Evolutionary conservation across 441 rosid species (phyloP).

Genomic region (Gossypium laxum): DNA sequence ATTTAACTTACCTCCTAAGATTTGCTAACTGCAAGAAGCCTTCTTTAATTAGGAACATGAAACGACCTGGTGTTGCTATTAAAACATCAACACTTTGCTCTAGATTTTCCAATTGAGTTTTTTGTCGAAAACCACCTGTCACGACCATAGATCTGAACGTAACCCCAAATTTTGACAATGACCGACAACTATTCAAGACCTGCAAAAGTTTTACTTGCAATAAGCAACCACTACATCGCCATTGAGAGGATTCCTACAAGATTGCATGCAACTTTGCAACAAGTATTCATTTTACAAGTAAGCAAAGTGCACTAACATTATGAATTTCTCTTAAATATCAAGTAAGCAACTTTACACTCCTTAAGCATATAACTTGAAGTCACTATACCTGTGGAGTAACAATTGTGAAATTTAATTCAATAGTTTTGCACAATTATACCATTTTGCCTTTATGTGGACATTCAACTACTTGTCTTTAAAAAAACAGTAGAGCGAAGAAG

Average conservation of each 20-base stretch:
- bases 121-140: conserved; percentile 81
- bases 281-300: not conserved
- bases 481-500: not conserved
- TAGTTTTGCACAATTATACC: not conserved
- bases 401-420: not conserved
- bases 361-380: not conserved
- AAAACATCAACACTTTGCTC: conserved; percentile 69
- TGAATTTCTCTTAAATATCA: conserved; percentile 5
- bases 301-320: not conserved
- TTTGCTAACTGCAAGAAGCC: conserved; percentile 51
- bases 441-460: not conserved
- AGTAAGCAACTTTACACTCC: not conserved
- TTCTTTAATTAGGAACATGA: conserved; percentile 60
- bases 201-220: conserved; percentile 30
- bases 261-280: not conserved
- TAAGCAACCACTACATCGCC: conserved; percentile 17
- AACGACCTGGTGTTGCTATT: conserved; percentile 87
- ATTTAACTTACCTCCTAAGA: conserved; percentile 55
- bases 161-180: conserved; percentile 72
- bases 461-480: not conserved
- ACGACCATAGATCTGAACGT: conserved; percentile 81
- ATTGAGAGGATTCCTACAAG: not conserved
- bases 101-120: conserved; percentile 71
- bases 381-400: not conserved
- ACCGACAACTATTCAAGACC: conserved; percentile 70